Conservation (phyloP, 106 monocot genomes). For the Dendrobium chrysotoxum region DNA sequence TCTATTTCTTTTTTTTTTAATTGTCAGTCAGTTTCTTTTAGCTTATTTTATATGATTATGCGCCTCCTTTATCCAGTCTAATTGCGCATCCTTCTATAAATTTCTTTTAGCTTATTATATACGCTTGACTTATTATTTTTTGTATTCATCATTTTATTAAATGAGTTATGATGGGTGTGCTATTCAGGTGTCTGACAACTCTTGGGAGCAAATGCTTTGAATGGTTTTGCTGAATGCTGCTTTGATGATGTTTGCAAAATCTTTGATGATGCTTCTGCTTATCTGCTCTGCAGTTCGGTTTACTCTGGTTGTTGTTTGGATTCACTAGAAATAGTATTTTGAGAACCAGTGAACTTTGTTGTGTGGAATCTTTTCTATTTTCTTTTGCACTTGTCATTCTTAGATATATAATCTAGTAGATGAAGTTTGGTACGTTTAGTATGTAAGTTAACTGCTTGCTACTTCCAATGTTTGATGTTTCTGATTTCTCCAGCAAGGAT, state of each 20-base stretch:
- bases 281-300: background rate
- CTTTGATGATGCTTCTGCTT: constrained; percentile 18
- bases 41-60: background rate
- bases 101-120: no score
- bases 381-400: no score
- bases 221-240: constrained; percentile 35
- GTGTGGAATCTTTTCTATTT: no score
- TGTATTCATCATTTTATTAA: constrained; percentile 11
- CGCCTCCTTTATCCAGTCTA: background rate
- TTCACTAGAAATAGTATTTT: background rate
- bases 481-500: no score
- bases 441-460: no score
- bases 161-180: constrained; percentile 23
- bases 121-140: background rate
- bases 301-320: constrained; percentile 3
- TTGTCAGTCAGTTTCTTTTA: background rate
- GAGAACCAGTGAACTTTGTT: background rate
- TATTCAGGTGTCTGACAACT: constrained; percentile 52
- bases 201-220: constrained; percentile 56
- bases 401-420: no score
- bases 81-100: no score
- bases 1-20: background rate
- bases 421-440: no score
- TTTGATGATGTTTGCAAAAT: constrained; percentile 42
- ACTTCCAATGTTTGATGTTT: no score